These are phyloP conservation scores for Rhypophila decipiens DNA, from an alignment of 495 filamentous ascomycete genomes.

Conservation along the genomic window DNA sequence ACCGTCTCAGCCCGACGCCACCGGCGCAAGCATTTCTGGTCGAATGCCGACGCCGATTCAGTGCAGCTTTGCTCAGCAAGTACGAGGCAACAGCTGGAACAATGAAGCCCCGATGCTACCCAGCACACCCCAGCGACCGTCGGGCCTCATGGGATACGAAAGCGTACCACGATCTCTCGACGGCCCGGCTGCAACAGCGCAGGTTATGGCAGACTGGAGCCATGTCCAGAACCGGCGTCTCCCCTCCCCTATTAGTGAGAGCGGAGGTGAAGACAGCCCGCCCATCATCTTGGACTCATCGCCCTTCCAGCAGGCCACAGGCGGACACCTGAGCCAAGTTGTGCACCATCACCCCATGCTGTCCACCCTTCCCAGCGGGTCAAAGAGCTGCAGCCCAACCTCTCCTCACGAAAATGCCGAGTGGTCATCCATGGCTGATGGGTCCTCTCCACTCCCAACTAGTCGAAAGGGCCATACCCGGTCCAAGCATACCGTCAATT, in stretches of 20 bases:
- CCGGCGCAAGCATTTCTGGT: constrained; percentile 24
- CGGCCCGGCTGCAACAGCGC: constrained; percentile 20
- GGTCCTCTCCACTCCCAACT: constrained; percentile 25
- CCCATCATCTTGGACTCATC: constrained; percentile 33
- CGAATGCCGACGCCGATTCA: constrained; percentile 52
- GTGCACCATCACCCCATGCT: constrained; percentile 32
- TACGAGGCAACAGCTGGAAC: constrained; percentile 38
- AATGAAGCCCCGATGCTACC: constrained; percentile 16
- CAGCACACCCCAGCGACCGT: constrained; percentile 20
- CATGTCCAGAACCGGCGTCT: constrained; percentile 49
- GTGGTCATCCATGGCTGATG: constrained; percentile 17
- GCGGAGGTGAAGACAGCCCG: constrained; percentile 46
- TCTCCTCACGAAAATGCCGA: constrained; percentile 3
- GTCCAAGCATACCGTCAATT: constrained; percentile 42
- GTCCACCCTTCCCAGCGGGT: constrained; percentile 12
- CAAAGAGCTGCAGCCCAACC: constrained; percentile 4
- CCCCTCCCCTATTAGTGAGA: constrained; percentile 67
- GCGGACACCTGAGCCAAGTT: constrained; percentile 23
- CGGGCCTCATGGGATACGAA: constrained; percentile 17
- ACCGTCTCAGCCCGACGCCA: constrained; percentile 15
- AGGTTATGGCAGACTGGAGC: constrained; percentile 38
- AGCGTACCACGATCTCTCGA: constrained; percentile 31
- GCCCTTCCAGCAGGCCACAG: constrained; percentile 15
- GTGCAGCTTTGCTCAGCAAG: constrained; percentile 40
- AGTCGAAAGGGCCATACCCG: constrained; percentile 36